Percentiles rank a stretch among this genome's conserved stretches.
Conservation (phyloP, 2,329 filamentous ascomycete species). For the Hypoxylon sp. region DNA sequence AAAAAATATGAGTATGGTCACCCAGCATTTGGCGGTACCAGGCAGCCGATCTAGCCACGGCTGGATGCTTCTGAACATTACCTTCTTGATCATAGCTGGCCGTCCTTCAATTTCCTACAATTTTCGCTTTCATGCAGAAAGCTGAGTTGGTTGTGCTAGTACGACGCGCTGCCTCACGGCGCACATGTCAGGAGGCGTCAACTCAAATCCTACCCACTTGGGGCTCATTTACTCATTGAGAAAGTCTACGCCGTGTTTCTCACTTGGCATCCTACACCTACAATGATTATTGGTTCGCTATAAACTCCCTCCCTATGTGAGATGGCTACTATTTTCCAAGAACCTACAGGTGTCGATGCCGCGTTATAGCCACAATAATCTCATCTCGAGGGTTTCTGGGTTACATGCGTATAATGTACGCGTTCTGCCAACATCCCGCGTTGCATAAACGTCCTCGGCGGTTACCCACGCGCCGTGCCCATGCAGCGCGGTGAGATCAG, state of each 20-base stretch:
- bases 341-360: background rate
- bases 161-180: slow-evolving; percentile 32
- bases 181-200: slow-evolving; percentile 26
- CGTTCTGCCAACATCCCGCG: slow-evolving; percentile 20
- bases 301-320: background rate
- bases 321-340: background rate
- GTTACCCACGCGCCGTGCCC: slow-evolving; percentile 16
- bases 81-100: slow-evolving; percentile 40
- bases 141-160: slow-evolving; percentile 34
- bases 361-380: background rate
- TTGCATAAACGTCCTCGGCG: slow-evolving; percentile 15
- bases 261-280: background rate
- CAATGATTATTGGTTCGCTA: background rate
- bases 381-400: background rate
- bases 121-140: slow-evolving; percentile 41
- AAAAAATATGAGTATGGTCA: slow-evolving; percentile 29
- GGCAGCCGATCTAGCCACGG: slow-evolving; percentile 43
- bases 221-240: slow-evolving; percentile 8
- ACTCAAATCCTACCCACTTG: slow-evolving; percentile 24
- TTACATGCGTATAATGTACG: slow-evolving; percentile 7
- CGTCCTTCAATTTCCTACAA: slow-evolving; percentile 39
- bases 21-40: slow-evolving; percentile 41
- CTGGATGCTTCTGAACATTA: slow-evolving; percentile 42
- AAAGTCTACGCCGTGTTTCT: slow-evolving; percentile 3
- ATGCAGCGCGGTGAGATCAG: slow-evolving; percentile 28